Evolutionary conservation across 164 flowering plant genomes (phyloP).

Genomic region (Brasenia schreberi): DNA sequence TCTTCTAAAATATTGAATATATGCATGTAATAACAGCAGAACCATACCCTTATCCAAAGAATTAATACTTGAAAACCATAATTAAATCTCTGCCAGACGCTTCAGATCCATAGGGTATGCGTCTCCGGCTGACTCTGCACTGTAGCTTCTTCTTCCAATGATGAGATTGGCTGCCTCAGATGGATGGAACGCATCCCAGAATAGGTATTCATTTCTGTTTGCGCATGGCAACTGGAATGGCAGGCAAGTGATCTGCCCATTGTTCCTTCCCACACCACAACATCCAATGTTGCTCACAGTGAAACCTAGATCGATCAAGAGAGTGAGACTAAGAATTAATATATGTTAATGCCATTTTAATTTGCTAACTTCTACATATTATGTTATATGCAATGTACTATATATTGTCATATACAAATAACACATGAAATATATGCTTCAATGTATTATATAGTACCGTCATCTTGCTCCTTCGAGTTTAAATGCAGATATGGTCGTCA

Average conservation of each 20-base stretch:
- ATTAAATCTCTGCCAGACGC: neutral
- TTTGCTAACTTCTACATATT: no score
- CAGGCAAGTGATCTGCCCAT: constrained; percentile 21
- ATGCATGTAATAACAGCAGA: no score
- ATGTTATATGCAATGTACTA: no score
- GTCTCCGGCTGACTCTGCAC: neutral
- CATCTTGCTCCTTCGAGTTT: no score
- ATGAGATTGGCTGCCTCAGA: constrained; percentile 23
- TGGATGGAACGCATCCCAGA: constrained; percentile 39
- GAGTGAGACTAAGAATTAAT: neutral
- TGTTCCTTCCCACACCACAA: constrained; percentile 21
- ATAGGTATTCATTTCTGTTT: constrained; percentile 16
- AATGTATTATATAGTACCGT: no score
- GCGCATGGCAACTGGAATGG: constrained; percentile 23
- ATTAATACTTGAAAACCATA: neutral
- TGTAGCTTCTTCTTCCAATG: constrained; percentile 10
- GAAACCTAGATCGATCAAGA: constrained; percentile 8
- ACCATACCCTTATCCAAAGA: no score
- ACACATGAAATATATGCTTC: constrained; percentile 6
- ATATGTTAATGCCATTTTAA: no score
- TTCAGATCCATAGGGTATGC: neutral
- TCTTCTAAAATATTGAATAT: no score
- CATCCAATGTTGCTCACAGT: constrained; percentile 17
- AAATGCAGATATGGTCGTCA: no score
- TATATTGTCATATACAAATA: no score